These are phyloP conservation scores for Stephania yunnanensis DNA, from an alignment of 164 flowering plant genomes.

Conservation along the genomic window DNA sequence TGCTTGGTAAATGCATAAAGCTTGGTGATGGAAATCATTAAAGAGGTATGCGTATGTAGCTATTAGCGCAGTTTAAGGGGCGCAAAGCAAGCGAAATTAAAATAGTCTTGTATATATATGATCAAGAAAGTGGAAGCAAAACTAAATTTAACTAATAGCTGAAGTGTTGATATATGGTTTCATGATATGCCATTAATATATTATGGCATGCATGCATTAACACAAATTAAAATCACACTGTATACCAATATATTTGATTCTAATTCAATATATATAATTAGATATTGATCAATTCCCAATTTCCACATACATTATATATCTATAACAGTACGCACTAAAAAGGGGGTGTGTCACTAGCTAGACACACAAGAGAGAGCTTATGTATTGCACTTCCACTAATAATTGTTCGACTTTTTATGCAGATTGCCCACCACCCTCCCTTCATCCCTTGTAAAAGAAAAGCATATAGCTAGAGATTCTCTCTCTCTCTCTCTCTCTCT, in stretches of 20 bases:
- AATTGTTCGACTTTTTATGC: background rate
- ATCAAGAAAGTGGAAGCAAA: slow-evolving; percentile 22
- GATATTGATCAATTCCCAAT: too few species aligned
- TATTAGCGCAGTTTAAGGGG: background rate
- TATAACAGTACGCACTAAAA: background rate
- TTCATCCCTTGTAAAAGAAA: background rate
- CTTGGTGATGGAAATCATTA: background rate
- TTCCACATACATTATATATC: background rate
- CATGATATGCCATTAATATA: background rate
- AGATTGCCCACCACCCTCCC: slow-evolving; percentile 5
- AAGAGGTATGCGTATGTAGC: too few species aligned
- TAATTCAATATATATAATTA: too few species aligned
- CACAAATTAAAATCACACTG: too few species aligned
- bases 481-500: slow-evolving; percentile 18
- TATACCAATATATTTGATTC: background rate
- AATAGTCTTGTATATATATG: slow-evolving; percentile 16
- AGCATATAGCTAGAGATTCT: slow-evolving; percentile 1
- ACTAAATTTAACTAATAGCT: background rate
- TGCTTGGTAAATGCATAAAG: slow-evolving; percentile 25
- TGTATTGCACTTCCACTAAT: background rate
- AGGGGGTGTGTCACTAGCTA: background rate
- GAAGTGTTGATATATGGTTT: background rate
- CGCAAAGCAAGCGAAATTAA: slow-evolving; percentile 16
- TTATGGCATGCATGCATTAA: background rate
- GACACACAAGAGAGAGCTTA: background rate